Evolutionary conservation across 352 stramenopile species (phyloP), one percentile per base, ranked within the genome.

Genomic region (Phytophthora fragariae): DNA sequence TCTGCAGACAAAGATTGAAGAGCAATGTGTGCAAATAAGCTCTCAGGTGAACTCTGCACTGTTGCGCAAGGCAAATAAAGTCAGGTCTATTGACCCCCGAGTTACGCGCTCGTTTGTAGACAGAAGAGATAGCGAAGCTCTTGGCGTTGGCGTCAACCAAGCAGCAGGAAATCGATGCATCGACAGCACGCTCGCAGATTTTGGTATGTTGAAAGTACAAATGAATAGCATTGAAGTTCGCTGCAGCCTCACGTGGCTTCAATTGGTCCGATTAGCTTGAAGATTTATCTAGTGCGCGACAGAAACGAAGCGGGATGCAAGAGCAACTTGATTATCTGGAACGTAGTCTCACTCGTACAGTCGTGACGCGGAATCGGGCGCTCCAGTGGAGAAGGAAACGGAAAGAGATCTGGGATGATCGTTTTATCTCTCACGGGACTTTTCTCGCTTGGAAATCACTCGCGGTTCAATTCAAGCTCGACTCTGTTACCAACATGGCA

Each of bases 311-410:
- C 2, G 11, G 53, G 7, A 37, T 68, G 17, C 65, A 82, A 56
- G 27, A 8, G n/a, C 41, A 55, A 35, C 33, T 76, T 60, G 59
- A 78, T 4, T 24, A 46, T 14, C 44, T 89, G 14, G 56, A 77
- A 33, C 63, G 55, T 46, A 41, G 56, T 3, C 17, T 82, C 4
- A 66, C 74, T 41, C 68, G 31, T 19, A 62, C 68, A 19, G 1
- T 81, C 5, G 46, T 79, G 57, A 85, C 64, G 19, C 72, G 77
- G 52, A 85, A 85, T 62, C 72, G 80, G 46, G 71, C 62, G 35
- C 37, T 89, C 5, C 37, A 50, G 2, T 89, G 80, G 80, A 73
- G 65, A 62, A 73, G 69, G 52, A 59, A 54, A 9, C 57, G 64
- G 19, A 57, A 76, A 3, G 71, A 81, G 7, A 56, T 41, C 7